phyloP scores from a whole-genome alignment of 169 alveolate species.

The Cryptosporidium felis region DNA sequence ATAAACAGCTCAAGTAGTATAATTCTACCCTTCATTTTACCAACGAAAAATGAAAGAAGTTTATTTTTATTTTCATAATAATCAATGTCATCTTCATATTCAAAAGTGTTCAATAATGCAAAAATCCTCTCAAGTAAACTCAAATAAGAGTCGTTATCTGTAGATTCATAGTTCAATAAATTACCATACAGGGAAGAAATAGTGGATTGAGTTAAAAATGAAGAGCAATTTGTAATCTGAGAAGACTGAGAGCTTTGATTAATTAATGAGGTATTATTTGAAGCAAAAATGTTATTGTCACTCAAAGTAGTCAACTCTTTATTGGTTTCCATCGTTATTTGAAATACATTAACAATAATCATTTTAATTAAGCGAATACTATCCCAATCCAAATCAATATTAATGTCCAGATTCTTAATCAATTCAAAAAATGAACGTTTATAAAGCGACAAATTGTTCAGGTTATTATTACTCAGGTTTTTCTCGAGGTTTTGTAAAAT shows the following conservation, averaged over 20 bases:
- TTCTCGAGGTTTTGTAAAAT: conserved; percentile 10
- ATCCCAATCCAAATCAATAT: conserved; percentile 19
- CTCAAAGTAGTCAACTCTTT: not conserved
- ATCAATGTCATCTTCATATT: conserved; percentile 5
- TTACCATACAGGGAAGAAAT: conserved; percentile 13
- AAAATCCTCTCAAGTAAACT: conserved; percentile 4
- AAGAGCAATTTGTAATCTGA: conserved; percentile 29
- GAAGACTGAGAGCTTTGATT: conserved; percentile 32
- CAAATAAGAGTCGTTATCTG: not conserved
- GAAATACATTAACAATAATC: not conserved
- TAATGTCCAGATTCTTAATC: not conserved
- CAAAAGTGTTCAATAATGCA: not conserved
- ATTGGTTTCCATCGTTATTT: not conserved
- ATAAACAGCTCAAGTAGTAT: not conserved
- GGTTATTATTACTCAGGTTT: not conserved
- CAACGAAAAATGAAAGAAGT: not conserved
- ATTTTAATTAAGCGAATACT: conserved; percentile 14
- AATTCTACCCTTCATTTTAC: conserved; percentile 38
- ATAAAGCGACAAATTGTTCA: not conserved
- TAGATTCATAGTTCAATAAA: not conserved
- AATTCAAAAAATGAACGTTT: not conserved
- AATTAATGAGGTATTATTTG: not conserved
- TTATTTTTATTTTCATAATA: not conserved
- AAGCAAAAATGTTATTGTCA: not conserved
- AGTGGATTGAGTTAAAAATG: conserved; percentile 52